Evolutionary conservation across 2,329 filamentous ascomycete species (phyloP).

Genomic region (Acrodontium crateriforme): DNA sequence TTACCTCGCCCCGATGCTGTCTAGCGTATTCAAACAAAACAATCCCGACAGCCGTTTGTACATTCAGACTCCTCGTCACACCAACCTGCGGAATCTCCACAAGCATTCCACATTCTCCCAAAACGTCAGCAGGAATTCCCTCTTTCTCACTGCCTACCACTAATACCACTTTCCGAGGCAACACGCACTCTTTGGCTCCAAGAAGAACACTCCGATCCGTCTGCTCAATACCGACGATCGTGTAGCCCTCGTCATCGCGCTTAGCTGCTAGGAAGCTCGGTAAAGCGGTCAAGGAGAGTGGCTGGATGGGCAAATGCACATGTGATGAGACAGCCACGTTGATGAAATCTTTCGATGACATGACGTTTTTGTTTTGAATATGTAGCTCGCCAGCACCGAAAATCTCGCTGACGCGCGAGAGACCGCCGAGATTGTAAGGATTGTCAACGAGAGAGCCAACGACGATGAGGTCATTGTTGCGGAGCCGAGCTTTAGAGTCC

Average conservation of each 20-base stretch:
- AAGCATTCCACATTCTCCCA: conserved; percentile 36
- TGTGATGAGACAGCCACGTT: conserved; percentile 36
- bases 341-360: conserved; percentile 35
- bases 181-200: conserved; percentile 21
- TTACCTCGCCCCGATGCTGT: conserved; percentile 15
- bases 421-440: conserved; percentile 36
- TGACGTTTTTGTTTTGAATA: conserved; percentile 28
- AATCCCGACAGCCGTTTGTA: conserved; percentile 39
- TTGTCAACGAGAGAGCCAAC: conserved; percentile 38
- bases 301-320: conserved; percentile 33
- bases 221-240: conserved; percentile 41
- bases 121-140: conserved; percentile 34
- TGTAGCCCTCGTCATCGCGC: conserved; percentile 34
- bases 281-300: conserved; percentile 14
- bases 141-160: conserved; percentile 39
- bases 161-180: conserved; percentile 24
- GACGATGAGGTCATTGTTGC: conserved; percentile 30
- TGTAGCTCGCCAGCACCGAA: conserved; percentile 35
- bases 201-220: conserved; percentile 36
- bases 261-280: conserved; percentile 25
- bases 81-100: conserved; percentile 40
- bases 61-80: conserved; percentile 40
- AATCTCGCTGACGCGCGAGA: conserved; percentile 37
- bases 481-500: conserved; percentile 17
- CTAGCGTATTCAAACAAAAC: conserved; percentile 39